Conservation (phyloP, 768 basidiomycete species). For the Tylopilus balloui region DNA sequence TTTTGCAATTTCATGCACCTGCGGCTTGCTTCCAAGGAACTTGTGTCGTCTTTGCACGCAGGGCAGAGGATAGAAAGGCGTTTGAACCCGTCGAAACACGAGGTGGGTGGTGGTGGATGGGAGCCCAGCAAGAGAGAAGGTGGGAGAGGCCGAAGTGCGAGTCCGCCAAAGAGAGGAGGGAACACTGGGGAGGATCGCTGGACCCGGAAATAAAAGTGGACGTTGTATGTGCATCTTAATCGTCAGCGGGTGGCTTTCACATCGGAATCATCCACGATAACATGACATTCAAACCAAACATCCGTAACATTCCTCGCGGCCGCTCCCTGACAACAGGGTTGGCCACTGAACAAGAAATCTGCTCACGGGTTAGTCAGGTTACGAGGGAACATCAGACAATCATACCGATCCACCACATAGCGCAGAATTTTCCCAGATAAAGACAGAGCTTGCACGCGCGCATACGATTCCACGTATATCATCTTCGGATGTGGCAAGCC, state of each 20-base stretch:
- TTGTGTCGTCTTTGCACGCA: conserved; percentile 71
- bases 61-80: conserved; percentile 84
- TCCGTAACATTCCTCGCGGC: conserved; percentile 50
- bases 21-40: conserved; percentile 78
- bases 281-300: conserved; percentile 63
- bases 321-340: conserved; percentile 39
- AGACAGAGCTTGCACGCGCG: conserved; percentile 76
- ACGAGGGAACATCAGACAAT: conserved; percentile 49
- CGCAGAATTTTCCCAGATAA: conserved; percentile 80
- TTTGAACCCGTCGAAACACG: conserved; percentile 59
- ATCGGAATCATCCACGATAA: not conserved
- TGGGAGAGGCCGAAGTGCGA: conserved; percentile 68
- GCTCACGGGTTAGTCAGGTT: not conserved
- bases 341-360: conserved; percentile 95
- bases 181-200: conserved; percentile 72
- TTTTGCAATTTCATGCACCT: conserved; percentile 99
- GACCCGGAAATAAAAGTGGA: conserved; percentile 49
- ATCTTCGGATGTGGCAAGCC: conserved; percentile 65
- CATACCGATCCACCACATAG: conserved; percentile 76
- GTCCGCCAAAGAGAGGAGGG: conserved; percentile 59
- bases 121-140: conserved; percentile 69
- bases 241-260: not conserved
- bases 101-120: conserved; percentile 76
- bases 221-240: not conserved
- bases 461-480: conserved; percentile 93